phyloP scores from a whole-genome alignment of 768 basidiomycete genomes.

The Mycena albidolilacea region DNA sequence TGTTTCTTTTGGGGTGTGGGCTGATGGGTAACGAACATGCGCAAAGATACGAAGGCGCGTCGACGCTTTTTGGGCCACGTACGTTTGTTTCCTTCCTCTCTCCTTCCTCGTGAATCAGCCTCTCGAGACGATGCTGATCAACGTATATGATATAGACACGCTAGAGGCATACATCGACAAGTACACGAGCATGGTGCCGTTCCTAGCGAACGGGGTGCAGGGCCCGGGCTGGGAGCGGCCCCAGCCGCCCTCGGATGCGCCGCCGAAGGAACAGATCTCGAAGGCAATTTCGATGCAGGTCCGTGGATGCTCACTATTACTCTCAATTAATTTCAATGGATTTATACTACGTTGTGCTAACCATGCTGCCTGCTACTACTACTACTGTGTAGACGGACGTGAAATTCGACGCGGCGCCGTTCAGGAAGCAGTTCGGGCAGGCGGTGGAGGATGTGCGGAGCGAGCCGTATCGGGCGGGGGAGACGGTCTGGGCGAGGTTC shows the following conservation, averaged over 20 bases:
- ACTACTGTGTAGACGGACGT: constrained; percentile 59
- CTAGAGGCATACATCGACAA: constrained; percentile 86
- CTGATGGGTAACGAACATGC: too few relatives aligned
- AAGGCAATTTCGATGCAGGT: constrained; percentile 5
- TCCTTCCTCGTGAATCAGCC: not conserved
- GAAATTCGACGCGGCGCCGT: constrained; percentile 69
- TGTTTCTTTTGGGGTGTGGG: too few relatives aligned
- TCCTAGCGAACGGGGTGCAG: constrained; percentile 56
- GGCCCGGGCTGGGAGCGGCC: constrained; percentile 40
- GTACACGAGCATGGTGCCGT: constrained; percentile 76
- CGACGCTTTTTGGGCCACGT: constrained; percentile 85
- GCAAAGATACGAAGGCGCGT: constrained; percentile 78
- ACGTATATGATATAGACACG: constrained; percentile 62
- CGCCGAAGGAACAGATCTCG: constrained; percentile 47
- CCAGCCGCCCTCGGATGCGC: constrained; percentile 59
- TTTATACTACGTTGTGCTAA: too few relatives aligned
- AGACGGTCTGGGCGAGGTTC: constrained; percentile 40
- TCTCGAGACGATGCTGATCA: not conserved
- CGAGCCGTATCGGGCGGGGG: constrained; percentile 66
- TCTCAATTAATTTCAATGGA: too few relatives aligned
- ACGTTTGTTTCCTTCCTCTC: not conserved
- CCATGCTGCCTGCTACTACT: too few relatives aligned
- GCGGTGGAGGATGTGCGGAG: constrained; percentile 67
- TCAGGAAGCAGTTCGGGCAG: constrained; percentile 73
- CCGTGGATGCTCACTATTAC: not conserved